phyloP scores from a whole-genome alignment of 2,329 filamentous ascomycete genomes.

The Aspergillus terreus region DNA sequence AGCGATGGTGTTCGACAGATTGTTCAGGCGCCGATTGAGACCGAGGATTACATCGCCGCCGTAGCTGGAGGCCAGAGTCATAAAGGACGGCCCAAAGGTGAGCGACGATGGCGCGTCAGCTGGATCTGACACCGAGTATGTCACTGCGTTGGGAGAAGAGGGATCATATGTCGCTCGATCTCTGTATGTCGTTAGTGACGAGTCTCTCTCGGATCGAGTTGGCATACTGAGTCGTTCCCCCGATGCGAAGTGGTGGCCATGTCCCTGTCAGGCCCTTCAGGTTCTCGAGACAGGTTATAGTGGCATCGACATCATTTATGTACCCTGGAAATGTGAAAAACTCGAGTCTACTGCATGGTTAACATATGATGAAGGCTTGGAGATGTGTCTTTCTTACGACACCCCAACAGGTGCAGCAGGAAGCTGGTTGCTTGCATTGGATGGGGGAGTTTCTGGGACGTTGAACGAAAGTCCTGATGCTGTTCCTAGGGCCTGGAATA shows the following conservation, averaged over 20 bases:
- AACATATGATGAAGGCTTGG: background rate
- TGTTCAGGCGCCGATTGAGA: conserved; percentile 52
- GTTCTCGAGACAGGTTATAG: conserved; percentile 51
- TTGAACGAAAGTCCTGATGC: background rate
- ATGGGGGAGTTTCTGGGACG: background rate
- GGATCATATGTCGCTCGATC: conserved; percentile 54
- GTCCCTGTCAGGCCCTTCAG: conserved; percentile 48
- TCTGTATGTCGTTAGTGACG: conserved; percentile 17
- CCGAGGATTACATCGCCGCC: conserved; percentile 49
- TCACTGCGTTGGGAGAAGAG: conserved; percentile 44
- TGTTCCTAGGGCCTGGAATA: background rate
- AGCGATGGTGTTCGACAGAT: conserved; percentile 52
- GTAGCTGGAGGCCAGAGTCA: conserved; percentile 49
- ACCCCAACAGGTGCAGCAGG: conserved; percentile 40
- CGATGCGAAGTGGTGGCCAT: conserved; percentile 55
- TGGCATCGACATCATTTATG: conserved; percentile 50
- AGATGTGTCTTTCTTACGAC: conserved; percentile 33
- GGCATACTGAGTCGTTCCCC: conserved; percentile 48
- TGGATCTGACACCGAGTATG: conserved; percentile 48
- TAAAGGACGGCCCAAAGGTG: conserved; percentile 53
- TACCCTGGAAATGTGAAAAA: conserved; percentile 57
- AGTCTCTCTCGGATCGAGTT: background rate
- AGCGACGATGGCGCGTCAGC: conserved; percentile 48
- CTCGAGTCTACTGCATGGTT: conserved; percentile 40
- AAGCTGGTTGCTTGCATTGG: background rate